Evolutionary conservation across 2,329 filamentous ascomycete genomes (phyloP).

Genomic region (Xylaria sp.): DNA sequence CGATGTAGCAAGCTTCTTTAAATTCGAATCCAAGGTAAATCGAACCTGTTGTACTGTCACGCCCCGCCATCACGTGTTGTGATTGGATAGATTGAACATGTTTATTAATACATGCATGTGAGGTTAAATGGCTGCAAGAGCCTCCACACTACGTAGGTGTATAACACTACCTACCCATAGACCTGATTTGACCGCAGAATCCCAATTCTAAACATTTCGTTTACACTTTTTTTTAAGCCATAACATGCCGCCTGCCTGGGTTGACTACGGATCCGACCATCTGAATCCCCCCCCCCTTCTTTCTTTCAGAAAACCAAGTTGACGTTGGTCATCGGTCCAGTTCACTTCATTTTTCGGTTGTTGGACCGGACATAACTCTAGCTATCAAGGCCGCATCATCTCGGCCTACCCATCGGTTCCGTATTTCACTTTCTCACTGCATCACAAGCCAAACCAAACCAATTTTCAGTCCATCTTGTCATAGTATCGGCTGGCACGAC

Average conservation of each 20-base stretch:
- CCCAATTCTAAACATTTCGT: not conserved
- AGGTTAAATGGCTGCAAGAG: not conserved
- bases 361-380: not conserved
- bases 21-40: not conserved
- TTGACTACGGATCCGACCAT: not conserved
- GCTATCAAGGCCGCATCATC: not conserved
- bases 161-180: not conserved
- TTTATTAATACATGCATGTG: not conserved
- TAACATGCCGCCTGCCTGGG: not conserved
- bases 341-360: not conserved
- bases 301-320: not conserved
- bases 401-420: not conserved
- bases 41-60: slow-evolving; percentile 10
- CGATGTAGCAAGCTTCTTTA: slow-evolving; percentile 2
- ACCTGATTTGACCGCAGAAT: not conserved
- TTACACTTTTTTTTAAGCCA: not conserved
- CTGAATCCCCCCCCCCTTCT: too few relatives aligned
- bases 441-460: not conserved
- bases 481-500: not conserved
- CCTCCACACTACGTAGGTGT: not conserved
- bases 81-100: slow-evolving; percentile 17
- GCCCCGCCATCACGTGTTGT: slow-evolving; percentile 10
- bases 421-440: not conserved
- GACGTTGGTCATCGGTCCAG: not conserved
- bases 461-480: not conserved